These are phyloP conservation scores for Botryotinia convoluta DNA, from an alignment of 2,329 filamentous ascomycete species.

Conservation along the genomic window DNA sequence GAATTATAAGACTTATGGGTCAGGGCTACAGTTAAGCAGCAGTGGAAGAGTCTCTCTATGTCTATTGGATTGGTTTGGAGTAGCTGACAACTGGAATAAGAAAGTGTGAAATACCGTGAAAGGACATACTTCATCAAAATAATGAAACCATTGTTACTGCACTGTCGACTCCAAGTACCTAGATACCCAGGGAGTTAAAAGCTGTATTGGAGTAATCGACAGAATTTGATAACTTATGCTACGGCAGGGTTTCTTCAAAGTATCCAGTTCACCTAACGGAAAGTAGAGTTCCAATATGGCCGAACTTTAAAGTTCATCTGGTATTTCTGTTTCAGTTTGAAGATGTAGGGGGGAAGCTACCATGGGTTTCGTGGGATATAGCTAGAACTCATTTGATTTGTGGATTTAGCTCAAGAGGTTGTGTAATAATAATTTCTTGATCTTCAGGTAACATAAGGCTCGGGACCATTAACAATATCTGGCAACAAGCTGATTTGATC, in stretches of 20 bases:
- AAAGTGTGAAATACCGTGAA: neutral
- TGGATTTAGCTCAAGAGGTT: neutral
- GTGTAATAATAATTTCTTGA: neutral
- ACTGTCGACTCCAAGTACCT: neutral
- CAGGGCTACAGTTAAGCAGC: no score
- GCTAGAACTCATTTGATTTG: neutral
- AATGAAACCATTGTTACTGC: neutral
- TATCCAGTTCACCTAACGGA: neutral
- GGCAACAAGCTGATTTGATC: neutral
- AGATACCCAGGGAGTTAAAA: no score
- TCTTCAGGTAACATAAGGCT: neutral
- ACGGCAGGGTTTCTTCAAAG: no score
- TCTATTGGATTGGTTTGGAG: neutral
- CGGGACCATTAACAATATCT: neutral
- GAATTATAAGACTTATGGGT: no score
- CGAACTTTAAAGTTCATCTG: neutral
- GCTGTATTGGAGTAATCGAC: neutral
- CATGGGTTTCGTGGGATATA: neutral
- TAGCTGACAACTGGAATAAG: neutral
- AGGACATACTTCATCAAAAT: neutral
- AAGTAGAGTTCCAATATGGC: neutral
- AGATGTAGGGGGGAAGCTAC: no score
- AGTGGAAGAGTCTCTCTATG: no score
- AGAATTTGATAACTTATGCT: neutral
- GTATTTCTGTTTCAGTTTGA: neutral